Percentiles rank a stretch among this genome's conserved stretches.
phyloP scores from a whole-genome alignment of 2,329 filamentous ascomycete species.

The Ceratocystis destructans region DNA sequence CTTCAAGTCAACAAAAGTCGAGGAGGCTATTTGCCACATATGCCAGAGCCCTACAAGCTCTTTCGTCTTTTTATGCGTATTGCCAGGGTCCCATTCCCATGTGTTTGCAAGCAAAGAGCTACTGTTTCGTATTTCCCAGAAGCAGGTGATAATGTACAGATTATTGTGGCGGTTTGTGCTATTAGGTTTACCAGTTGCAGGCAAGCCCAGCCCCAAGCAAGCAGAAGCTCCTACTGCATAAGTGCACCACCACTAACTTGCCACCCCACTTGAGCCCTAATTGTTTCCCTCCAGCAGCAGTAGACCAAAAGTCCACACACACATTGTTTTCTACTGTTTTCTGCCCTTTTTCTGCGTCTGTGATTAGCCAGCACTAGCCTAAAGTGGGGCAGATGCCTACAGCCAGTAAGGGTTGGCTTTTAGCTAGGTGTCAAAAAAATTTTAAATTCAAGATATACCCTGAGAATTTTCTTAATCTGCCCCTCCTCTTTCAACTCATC shows the following conservation, averaged over 20 bases:
- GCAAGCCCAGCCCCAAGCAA: neutral
- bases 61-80: no score
- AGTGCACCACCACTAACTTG: slow-evolving; percentile 5
- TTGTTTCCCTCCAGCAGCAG: neutral
- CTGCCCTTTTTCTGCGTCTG: neutral
- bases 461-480: slow-evolving; percentile 14
- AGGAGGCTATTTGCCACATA: no score
- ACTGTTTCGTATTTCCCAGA: neutral
- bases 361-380: slow-evolving; percentile 13
- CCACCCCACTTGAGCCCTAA: slow-evolving; percentile 20
- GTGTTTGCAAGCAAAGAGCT: no score
- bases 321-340: slow-evolving; percentile 5
- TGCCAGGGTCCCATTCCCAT: no score
- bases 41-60: no score
- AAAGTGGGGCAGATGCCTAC: slow-evolving; percentile 13
- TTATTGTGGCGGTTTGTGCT: no score
- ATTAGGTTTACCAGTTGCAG: neutral
- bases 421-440: slow-evolving; percentile 7
- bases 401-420: neutral
- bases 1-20: no score
- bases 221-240: neutral
- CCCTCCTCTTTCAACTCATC: slow-evolving; percentile 11
- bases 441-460: slow-evolving; percentile 11
- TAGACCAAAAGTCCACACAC: slow-evolving; percentile 19
- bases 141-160: no score